Conservation (phyloP, 306 rosid genomes). For the Dryas octopetala region DNA sequence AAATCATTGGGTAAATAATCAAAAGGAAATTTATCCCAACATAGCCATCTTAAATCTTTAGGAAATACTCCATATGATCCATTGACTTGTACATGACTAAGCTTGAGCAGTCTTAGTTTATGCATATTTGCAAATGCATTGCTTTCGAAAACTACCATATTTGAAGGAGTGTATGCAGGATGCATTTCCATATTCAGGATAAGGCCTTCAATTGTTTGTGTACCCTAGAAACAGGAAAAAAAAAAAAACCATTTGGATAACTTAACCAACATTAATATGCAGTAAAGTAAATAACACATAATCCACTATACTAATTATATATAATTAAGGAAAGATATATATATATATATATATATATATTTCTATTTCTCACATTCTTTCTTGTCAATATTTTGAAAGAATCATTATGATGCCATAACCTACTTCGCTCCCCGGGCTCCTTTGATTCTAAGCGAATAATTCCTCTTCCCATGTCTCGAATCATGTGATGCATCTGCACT, state of each 20-base stretch:
- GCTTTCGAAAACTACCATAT: background rate
- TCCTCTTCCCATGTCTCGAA: slow-evolving; percentile 10
- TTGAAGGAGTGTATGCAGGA: background rate
- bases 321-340: background rate
- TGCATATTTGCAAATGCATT: background rate
- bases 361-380: background rate
- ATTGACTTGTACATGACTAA: background rate
- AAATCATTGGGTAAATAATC: background rate
- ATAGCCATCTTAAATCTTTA: background rate
- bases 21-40: slow-evolving; percentile 11
- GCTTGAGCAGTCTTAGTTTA: background rate
- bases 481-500: slow-evolving; percentile 7
- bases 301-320: background rate
- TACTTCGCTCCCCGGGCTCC: background rate
- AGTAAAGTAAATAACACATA: background rate
- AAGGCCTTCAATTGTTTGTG: background rate
- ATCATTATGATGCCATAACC: slow-evolving; percentile 4
- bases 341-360: no score
- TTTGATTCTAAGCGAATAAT: background rate
- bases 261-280: background rate
- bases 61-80: background rate
- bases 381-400: background rate
- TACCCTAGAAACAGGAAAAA: background rate
- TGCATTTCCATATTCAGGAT: background rate
- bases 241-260: background rate